Percentiles rank a stretch among this genome's conserved stretches.
These are phyloP conservation scores for Anastatica hierochuntica DNA, from an alignment of 345 rosid genomes.

Conservation along the genomic window DNA sequence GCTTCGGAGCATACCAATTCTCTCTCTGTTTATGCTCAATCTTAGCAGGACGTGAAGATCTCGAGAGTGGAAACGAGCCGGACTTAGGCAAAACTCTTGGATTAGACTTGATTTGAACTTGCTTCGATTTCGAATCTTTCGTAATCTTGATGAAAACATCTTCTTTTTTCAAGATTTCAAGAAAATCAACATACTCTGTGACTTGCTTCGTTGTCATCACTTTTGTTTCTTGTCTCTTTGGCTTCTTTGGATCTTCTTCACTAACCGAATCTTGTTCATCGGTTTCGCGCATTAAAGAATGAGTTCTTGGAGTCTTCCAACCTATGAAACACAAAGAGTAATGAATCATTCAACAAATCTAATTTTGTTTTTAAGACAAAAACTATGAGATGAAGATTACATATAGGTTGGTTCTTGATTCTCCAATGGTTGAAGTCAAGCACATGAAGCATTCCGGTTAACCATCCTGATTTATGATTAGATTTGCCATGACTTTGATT, in stretches of 20 bases:
- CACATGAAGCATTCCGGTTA: conserved; percentile 47
- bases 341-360: not conserved
- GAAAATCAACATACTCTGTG: conserved; percentile 47
- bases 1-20: conserved; percentile 45
- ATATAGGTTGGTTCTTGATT: conserved; percentile 20
- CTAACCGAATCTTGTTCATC: conserved; percentile 19
- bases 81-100: conserved; percentile 46
- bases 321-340: conserved; percentile 16
- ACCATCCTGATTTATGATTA: conserved; percentile 42
- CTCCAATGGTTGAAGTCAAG: conserved; percentile 51
- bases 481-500: conserved; percentile 25
- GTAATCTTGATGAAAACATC: conserved; percentile 42
- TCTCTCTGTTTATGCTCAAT: conserved; percentile 70
- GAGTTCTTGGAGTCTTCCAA: conserved; percentile 25
- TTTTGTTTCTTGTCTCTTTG: not conserved
- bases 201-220: conserved; percentile 30
- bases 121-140: conserved; percentile 33
- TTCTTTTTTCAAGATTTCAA: conserved; percentile 49
- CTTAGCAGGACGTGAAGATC: conserved; percentile 37
- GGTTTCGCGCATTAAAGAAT: conserved; percentile 18
- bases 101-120: conserved; percentile 29
- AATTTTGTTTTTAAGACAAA: not conserved
- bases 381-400: not conserved
- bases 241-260: conserved; percentile 1
- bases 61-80: conserved; percentile 66